phyloP scores from a whole-genome alignment of 306 rosid species.

The Vigna angularis region DNA sequence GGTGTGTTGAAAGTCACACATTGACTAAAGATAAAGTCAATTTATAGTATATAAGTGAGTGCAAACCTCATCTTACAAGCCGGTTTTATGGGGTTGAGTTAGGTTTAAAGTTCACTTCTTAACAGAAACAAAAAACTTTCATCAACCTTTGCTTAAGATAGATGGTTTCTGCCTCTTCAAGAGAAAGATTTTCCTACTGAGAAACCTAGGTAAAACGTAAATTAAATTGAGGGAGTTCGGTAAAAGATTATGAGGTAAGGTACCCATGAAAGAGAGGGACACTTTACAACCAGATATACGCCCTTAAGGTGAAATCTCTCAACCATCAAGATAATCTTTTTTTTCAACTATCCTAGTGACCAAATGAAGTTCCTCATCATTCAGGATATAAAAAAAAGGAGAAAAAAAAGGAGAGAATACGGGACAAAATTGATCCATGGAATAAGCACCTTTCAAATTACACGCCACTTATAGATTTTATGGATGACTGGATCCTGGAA shows the following conservation, averaged over 20 bases:
- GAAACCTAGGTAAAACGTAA: background rate
- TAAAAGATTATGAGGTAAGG: background rate
- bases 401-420: background rate
- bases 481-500: background rate
- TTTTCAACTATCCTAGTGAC: background rate
- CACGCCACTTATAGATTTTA: background rate
- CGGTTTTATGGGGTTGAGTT: too few species aligned
- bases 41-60: too few species aligned
- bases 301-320: background rate
- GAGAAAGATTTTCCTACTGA: background rate
- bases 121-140: background rate
- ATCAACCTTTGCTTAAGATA: background rate
- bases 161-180: background rate
- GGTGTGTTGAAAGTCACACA: too few species aligned
- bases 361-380: background rate
- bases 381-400: background rate
- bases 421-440: background rate
- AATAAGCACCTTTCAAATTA: background rate
- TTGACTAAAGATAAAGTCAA: too few species aligned
- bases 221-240: background rate
- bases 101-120: too few species aligned
- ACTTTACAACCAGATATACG: background rate
- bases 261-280: background rate
- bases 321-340: background rate
- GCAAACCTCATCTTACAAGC: too few species aligned